Evolutionary conservation across 768 basidiomycete genomes (phyloP).

Genomic region (Coprinopsis marcescibilis): DNA sequence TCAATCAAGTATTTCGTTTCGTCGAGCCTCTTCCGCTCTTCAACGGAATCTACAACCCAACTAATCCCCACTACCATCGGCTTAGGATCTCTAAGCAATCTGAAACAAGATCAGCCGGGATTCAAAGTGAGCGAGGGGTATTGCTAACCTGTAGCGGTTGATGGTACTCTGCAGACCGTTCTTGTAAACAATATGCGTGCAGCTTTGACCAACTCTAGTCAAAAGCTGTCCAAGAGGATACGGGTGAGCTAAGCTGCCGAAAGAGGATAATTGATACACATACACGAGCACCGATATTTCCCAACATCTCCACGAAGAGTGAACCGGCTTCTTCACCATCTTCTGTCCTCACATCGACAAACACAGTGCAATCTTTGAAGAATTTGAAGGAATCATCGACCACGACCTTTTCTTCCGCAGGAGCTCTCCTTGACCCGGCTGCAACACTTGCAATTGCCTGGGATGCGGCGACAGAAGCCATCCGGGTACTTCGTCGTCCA

Average conservation of each 20-base stretch:
- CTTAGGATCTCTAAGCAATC: conserved; percentile 59
- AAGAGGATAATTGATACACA: conserved; percentile 15
- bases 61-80: conserved; percentile 78
- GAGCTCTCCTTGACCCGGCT: conserved; percentile 12
- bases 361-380: conserved; percentile 70
- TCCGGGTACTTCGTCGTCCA: conserved; percentile 25
- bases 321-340: conserved; percentile 77
- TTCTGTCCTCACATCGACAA: conserved; percentile 85
- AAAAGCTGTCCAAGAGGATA: conserved; percentile 38
- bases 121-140: neutral
- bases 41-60: conserved; percentile 86
- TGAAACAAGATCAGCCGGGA: conserved; percentile 18
- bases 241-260: neutral
- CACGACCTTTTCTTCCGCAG: conserved; percentile 18
- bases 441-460: conserved; percentile 17
- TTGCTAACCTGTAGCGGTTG: conserved; percentile 57
- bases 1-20: conserved; percentile 64
- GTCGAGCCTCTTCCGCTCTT: conserved; percentile 56
- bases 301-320: conserved; percentile 80
- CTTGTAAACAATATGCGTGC: conserved; percentile 86
- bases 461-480: conserved; percentile 21
- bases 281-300: conserved; percentile 76
- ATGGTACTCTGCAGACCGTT: conserved; percentile 73
- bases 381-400: conserved; percentile 39
- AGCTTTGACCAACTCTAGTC: conserved; percentile 59